Evolutionary conservation across 768 basidiomycete species (phyloP).

Genomic region (Termitomyces sp.): DNA sequence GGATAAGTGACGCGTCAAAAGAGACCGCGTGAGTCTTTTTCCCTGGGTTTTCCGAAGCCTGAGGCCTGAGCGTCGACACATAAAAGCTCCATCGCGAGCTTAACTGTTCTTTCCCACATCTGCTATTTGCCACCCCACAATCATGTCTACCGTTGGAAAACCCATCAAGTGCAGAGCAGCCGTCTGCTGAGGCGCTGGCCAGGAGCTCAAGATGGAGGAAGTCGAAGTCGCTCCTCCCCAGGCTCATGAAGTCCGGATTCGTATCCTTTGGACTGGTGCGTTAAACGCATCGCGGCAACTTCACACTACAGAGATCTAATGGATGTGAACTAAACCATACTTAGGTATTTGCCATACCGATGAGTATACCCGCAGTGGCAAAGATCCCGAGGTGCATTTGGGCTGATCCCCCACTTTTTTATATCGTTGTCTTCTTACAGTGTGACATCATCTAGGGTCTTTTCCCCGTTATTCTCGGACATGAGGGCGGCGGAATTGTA

Average conservation of each 20-base stretch:
- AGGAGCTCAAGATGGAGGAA: slow-evolving; percentile 83
- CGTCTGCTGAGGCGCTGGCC: slow-evolving; percentile 92
- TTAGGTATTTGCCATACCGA: slow-evolving; percentile 96
- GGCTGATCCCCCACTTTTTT: neutral
- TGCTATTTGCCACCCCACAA: neutral
- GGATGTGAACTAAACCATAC: too few species aligned
- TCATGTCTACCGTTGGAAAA: slow-evolving; percentile 80
- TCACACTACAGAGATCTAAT: neutral
- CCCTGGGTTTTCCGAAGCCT: too few species aligned
- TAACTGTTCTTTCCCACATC: neutral
- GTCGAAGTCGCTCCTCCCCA: slow-evolving; percentile 92
- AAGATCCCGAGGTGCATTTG: slow-evolving; percentile 80
- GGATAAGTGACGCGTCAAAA: too few species aligned
- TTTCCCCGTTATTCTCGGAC: slow-evolving; percentile 92
- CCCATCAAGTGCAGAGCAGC: slow-evolving; percentile 87
- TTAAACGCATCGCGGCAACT: neutral
- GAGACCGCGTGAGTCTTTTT: too few species aligned
- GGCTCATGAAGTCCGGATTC: slow-evolving; percentile 89
- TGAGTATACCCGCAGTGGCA: slow-evolving; percentile 94
- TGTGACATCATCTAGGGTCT: slow-evolving; percentile 51
- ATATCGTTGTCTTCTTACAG: neutral
- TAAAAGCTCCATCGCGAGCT: too few species aligned
- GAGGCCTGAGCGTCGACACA: too few species aligned
- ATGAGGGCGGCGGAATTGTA: slow-evolving; percentile 91
- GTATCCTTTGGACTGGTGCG: slow-evolving; percentile 86